These are phyloP conservation scores for Colletotrichum godetiae DNA, from an alignment of 2,329 filamentous ascomycete species.

Conservation along the genomic window DNA sequence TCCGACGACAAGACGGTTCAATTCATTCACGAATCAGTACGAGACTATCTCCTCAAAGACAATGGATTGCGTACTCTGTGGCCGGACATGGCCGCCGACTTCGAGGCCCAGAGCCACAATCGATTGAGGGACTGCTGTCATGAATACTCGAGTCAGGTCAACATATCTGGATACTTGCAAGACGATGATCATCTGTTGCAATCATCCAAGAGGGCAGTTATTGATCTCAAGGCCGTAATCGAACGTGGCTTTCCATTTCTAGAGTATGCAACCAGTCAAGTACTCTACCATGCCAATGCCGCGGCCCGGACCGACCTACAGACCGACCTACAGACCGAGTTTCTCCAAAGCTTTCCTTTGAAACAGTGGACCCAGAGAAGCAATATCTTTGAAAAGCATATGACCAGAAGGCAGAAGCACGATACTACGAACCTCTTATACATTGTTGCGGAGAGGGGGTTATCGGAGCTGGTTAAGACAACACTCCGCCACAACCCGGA, in stretches of 20 bases:
- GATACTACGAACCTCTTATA: background rate
- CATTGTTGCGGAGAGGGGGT: background rate
- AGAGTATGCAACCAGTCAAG: background rate
- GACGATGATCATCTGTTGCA: background rate
- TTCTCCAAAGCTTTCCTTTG: rapidly evolving
- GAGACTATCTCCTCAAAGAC: conserved; percentile 39
- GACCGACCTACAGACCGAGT: background rate
- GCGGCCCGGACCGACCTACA: background rate
- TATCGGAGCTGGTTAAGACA: rapidly evolving
- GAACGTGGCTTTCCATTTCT: conserved; percentile 1
- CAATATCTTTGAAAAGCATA: background rate
- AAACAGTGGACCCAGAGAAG: background rate
- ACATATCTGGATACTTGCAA: background rate
- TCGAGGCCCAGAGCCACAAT: background rate
- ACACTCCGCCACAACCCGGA: rapidly evolving
- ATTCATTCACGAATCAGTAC: conserved; percentile 61
- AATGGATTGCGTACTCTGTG: background rate
- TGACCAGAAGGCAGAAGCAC: background rate
- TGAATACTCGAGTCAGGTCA: background rate
- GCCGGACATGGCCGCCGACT: background rate
- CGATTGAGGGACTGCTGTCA: background rate
- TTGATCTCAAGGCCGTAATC: rapidly evolving
- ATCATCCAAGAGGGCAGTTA: background rate
- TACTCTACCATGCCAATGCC: background rate
- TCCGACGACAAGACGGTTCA: conserved; percentile 48